These are phyloP conservation scores for Monosporascus cannonballus DNA, from an alignment of 2,329 filamentous ascomycete genomes.

Conservation along the genomic window DNA sequence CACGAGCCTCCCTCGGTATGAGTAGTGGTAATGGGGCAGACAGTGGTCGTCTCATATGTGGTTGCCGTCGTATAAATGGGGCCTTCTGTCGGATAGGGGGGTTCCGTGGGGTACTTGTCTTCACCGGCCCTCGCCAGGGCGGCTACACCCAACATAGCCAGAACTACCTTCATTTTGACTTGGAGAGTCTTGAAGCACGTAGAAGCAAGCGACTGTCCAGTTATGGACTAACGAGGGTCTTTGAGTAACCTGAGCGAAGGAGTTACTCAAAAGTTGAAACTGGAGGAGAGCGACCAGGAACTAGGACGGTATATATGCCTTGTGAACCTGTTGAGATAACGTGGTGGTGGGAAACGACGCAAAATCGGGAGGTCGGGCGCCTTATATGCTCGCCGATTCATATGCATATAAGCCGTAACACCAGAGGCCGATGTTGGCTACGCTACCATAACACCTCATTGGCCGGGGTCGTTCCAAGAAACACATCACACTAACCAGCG, in stretches of 20 bases:
- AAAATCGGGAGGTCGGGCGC: neutral
- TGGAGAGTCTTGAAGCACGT: neutral
- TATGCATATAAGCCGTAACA: neutral
- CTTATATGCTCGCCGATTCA: neutral
- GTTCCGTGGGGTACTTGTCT: neutral
- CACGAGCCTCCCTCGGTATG: constrained; percentile 33
- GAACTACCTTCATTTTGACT: constrained; percentile 22
- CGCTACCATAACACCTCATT: neutral
- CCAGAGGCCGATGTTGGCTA: neutral
- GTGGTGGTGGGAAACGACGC: too few species aligned
- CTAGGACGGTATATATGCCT: neutral
- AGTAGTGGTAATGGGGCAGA: constrained; percentile 40
- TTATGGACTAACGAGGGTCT: constrained; percentile 12
- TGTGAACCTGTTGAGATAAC: neutral
- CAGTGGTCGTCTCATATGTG: constrained; percentile 36
- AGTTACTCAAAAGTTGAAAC: constrained; percentile 16
- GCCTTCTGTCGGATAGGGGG: neutral
- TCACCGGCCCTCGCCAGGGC: constrained; percentile 17
- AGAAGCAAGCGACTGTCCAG: constrained; percentile 1
- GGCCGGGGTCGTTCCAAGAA: neutral
- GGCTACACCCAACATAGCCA: constrained; percentile 20
- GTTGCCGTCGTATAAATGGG: constrained; percentile 14
- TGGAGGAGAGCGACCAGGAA: constrained; percentile 4
- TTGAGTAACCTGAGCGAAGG: constrained; percentile 27
- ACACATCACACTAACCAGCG: neutral